Conservation (phyloP, 768 basidiomycete species). For the Hypholoma sublateritium region DNA sequence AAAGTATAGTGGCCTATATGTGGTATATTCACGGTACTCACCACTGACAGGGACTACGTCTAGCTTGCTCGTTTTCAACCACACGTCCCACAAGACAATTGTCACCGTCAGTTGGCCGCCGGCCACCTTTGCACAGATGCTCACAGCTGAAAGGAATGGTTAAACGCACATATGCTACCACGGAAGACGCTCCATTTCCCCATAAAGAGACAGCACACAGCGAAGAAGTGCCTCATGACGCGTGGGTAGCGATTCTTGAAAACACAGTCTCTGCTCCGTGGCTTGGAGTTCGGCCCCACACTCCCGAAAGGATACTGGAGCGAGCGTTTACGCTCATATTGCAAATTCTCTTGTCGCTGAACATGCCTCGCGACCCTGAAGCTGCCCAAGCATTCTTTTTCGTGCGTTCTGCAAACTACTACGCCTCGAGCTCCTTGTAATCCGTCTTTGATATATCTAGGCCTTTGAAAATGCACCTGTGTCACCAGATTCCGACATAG, state of each 20-base stretch:
- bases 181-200: background rate
- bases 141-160: background rate
- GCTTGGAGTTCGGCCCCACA: background rate
- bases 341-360: constrained; percentile 2
- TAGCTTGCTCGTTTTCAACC: background rate
- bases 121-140: background rate
- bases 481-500: constrained; percentile 2
- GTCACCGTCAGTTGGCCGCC: background rate
- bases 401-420: background rate
- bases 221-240: background rate
- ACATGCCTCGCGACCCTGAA: constrained; percentile 1
- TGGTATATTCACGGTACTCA: background rate
- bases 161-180: background rate
- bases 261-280: constrained; percentile 2
- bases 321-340: constrained; percentile 1
- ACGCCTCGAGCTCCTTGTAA: background rate
- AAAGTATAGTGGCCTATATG: too few relatives aligned
- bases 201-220: background rate
- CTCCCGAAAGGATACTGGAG: background rate
- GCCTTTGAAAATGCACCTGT: constrained; percentile 6
- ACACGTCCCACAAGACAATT: background rate
- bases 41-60: constrained; percentile 2
- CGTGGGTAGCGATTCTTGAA: constrained; percentile 3
- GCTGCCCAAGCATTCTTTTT: constrained; percentile 1
- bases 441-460: background rate